Evolutionary conservation across 805 yeast genomes (phyloP).

Genomic region (Ogataea allantospora): DNA sequence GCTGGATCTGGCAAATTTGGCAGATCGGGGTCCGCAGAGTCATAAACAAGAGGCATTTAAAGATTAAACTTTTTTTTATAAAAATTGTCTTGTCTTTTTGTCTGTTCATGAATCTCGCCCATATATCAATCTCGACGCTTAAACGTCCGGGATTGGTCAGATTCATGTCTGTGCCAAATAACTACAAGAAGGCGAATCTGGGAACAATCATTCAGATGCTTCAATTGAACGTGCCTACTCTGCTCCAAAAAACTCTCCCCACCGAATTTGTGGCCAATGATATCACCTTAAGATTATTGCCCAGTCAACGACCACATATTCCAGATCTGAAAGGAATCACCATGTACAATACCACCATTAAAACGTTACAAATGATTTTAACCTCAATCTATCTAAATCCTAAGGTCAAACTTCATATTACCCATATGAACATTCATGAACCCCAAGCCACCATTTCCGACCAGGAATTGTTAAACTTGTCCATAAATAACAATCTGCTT

Average conservation of each 20-base stretch:
- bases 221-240: slow-evolving; percentile 46
- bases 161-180: background rate
- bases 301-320: slow-evolving; percentile 50
- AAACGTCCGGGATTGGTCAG: background rate
- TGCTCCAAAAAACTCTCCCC: slow-evolving; percentile 47
- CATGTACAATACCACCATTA: slow-evolving; percentile 55
- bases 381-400: slow-evolving; percentile 58
- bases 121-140: slow-evolving; percentile 24
- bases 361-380: slow-evolving; percentile 52
- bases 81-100: slow-evolving; percentile 1
- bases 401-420: slow-evolving; percentile 51
- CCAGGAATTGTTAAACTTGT: slow-evolving; percentile 29
- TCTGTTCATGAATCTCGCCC: background rate
- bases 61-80: background rate
- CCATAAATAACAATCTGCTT: slow-evolving; percentile 23
- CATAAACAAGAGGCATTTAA: slow-evolving; percentile 26
- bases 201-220: slow-evolving; percentile 53
- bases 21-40: slow-evolving; percentile 41
- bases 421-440: slow-evolving; percentile 36
- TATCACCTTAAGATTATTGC: slow-evolving; percentile 54
- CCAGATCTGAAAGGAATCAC: slow-evolving; percentile 57
- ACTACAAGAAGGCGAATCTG: slow-evolving; percentile 42
- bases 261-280: slow-evolving; percentile 42
- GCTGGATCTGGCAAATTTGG: slow-evolving; percentile 39
- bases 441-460: slow-evolving; percentile 26